These are phyloP conservation scores for Hortaea sp. DNA, from an alignment of 2,329 filamentous ascomycete species.

Conservation along the genomic window DNA sequence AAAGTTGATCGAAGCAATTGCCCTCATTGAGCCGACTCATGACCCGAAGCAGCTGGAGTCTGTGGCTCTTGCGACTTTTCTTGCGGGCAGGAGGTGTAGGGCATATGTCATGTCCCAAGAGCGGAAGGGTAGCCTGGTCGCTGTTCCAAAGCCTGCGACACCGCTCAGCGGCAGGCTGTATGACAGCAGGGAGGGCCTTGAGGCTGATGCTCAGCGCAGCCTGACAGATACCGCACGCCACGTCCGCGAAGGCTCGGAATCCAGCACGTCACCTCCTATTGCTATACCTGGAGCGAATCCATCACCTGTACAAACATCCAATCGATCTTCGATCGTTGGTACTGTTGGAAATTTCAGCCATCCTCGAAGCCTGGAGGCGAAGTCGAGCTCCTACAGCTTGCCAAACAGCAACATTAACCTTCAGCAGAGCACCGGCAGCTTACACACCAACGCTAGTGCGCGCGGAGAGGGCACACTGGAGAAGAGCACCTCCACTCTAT, in stretches of 20 bases:
- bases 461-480: neutral
- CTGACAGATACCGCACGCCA: neutral
- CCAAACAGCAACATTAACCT: neutral
- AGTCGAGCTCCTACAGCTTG: neutral
- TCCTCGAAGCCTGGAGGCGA: neutral
- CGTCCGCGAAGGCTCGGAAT: neutral
- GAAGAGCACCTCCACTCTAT: neutral
- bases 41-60: slow-evolving; percentile 4
- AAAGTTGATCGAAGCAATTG: slow-evolving; percentile 10
- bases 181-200: neutral
- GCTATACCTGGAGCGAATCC: neutral
- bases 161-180: neutral
- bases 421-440: neutral
- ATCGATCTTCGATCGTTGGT: neutral
- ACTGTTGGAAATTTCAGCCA: neutral
- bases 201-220: neutral
- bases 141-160: neutral
- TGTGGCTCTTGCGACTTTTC: slow-evolving; percentile 5
- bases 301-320: neutral
- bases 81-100: slow-evolving; percentile 5
- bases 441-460: neutral
- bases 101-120: slow-evolving; percentile 13
- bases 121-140: slow-evolving; percentile 4
- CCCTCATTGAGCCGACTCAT: slow-evolving; percentile 13
- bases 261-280: slow-evolving; percentile 1